phyloP scores from a whole-genome alignment of 768 basidiomycete species.

The Lentinula detonsa region DNA sequence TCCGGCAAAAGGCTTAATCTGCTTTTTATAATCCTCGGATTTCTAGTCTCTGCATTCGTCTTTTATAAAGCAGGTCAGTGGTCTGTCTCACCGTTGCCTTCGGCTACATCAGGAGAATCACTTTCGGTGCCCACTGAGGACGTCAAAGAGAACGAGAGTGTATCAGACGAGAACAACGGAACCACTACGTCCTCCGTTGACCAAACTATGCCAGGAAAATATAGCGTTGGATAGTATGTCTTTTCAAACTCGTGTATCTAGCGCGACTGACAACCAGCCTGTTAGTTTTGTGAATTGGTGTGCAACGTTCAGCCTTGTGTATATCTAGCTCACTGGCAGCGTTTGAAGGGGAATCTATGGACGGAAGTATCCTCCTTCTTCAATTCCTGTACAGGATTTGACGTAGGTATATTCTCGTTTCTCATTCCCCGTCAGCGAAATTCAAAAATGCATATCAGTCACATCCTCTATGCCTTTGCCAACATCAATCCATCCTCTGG shows the following conservation, averaged over 20 bases:
- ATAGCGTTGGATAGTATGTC: constrained; percentile 78
- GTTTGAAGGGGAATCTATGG: constrained; percentile 85
- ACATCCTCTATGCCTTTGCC: constrained; percentile 91
- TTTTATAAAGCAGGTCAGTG: constrained; percentile 41
- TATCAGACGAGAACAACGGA: constrained; percentile 9
- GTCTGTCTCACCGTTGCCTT: constrained; percentile 16
- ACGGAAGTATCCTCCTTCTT: constrained; percentile 81
- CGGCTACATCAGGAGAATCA: constrained; percentile 5
- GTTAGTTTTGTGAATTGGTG: constrained; percentile 79
- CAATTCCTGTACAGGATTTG: constrained; percentile 78
- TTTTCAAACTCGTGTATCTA: neutral
- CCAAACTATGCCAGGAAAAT: constrained; percentile 47
- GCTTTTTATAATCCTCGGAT: constrained; percentile 26
- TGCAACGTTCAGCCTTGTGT: constrained; percentile 1
- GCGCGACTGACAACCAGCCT: constrained; percentile 8
- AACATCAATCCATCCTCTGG: constrained; percentile 80
- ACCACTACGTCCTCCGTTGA: constrained; percentile 7
- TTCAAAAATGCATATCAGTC: constrained; percentile 34
- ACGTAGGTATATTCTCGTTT: constrained; percentile 54
- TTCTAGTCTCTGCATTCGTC: constrained; percentile 30
- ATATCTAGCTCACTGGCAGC: neutral
- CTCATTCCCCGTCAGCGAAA: neutral
- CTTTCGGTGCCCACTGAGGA: neutral
- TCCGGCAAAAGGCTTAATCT: constrained; percentile 21
- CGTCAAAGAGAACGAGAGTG: neutral